Percentiles rank a stretch among this genome's conserved stretches.
Conservation (phyloP, 148 eudicot genomes). For the Rhododendron ovatum region DNA sequence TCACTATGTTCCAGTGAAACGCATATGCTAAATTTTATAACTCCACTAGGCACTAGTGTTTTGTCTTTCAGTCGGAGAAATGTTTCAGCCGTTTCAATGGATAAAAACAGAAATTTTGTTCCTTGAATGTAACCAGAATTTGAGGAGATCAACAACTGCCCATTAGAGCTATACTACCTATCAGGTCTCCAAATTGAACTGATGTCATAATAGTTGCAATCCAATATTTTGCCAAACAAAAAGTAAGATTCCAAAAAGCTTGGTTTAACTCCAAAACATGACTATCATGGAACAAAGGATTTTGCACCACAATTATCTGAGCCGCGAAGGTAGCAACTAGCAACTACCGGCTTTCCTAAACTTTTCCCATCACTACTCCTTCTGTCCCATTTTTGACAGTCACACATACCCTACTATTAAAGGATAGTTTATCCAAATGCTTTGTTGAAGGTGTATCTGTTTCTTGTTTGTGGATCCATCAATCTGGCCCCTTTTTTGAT, state of each 20-base stretch:
- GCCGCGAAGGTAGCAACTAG: neutral
- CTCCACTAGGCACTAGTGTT: neutral
- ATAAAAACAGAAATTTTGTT: neutral
- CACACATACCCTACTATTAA: too few species aligned
- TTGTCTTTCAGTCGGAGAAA: neutral
- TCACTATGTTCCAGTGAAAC: too few species aligned
- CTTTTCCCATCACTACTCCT: neutral
- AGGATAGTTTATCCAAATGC: too few species aligned
- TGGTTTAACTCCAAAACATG: neutral
- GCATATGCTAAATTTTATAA: neutral
- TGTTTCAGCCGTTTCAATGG: neutral
- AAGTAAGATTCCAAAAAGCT: neutral
- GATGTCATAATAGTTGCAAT: neutral
- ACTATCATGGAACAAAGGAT: neutral
- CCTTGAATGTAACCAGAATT: neutral
- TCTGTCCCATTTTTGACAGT: neutral
- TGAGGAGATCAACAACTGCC: neutral
- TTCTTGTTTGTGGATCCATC: neutral
- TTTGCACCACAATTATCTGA: neutral
- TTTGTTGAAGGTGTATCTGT: neutral
- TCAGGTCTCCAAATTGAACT: neutral
- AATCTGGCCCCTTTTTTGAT: neutral
- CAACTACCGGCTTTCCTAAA: neutral
- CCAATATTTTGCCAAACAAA: neutral
- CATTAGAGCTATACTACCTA: neutral